Conservation (phyloP, 805 yeast genomes). For the Starmerella gropengiesseri region DNA sequence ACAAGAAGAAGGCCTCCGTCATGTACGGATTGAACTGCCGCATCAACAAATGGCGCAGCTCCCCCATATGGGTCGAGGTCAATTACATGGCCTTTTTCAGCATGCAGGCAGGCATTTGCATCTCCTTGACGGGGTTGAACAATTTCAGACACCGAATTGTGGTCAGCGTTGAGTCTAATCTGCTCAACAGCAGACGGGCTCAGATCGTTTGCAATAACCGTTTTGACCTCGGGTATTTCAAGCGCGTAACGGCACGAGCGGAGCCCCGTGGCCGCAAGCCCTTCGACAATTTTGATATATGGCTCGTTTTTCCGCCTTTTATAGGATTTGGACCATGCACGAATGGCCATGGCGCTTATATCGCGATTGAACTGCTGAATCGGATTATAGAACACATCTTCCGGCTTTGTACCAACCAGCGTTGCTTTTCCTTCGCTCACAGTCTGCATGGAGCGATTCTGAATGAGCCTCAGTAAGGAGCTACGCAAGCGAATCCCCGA, state of each 20-base stretch:
- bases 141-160: conserved; percentile 47
- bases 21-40: conserved; percentile 73
- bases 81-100: conserved; percentile 56
- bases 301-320: conserved; percentile 29
- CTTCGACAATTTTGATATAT: conserved; percentile 68
- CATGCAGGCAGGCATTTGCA: conserved; percentile 76
- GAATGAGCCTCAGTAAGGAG: no score
- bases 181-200: conserved; percentile 75
- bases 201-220: conserved; percentile 81
- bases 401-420: conserved; percentile 69
- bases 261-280: conserved; percentile 87
- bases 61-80: conserved; percentile 98
- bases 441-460: conserved; percentile 15
- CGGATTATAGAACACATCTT: conserved; percentile 85
- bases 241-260: conserved; percentile 88
- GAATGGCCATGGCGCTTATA: conserved; percentile 68
- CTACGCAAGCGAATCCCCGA: background rate
- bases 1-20: conserved; percentile 80
- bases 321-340: conserved; percentile 70
- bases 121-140: conserved; percentile 72
- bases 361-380: conserved; percentile 96
- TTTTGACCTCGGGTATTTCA: conserved; percentile 68
- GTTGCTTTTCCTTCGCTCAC: conserved; percentile 71
- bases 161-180: conserved; percentile 58
- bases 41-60: conserved; percentile 89